A percentile compares a stretch with the other conserved stretches of the same genome.
Evolutionary conservation across 345 rosid species (phyloP).

Genomic region (Bruguiera gymnorhiza): DNA sequence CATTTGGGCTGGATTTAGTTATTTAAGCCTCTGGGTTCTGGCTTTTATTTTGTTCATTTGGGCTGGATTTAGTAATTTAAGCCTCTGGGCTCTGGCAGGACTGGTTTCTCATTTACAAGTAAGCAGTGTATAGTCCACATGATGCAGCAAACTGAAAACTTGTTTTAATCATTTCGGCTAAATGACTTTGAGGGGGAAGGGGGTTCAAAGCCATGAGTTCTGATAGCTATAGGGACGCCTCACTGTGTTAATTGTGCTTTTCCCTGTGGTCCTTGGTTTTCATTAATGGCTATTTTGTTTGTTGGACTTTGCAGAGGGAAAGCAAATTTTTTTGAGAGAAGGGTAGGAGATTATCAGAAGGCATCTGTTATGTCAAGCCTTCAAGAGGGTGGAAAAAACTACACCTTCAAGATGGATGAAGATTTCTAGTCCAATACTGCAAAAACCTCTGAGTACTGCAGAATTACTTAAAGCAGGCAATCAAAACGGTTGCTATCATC

Average conservation of each 20-base stretch:
- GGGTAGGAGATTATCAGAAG: slow-evolving; percentile 91
- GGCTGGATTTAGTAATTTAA: neutral
- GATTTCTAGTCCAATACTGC: slow-evolving; percentile 35
- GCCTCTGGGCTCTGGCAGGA: neutral
- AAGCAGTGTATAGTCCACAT: neutral
- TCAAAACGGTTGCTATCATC: slow-evolving; percentile 6
- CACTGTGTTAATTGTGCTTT: neutral
- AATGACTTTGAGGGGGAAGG: no score
- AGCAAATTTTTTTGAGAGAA: slow-evolving; percentile 77
- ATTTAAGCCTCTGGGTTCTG: neutral
- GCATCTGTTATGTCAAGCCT: slow-evolving; percentile 88
- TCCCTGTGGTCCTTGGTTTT: neutral
- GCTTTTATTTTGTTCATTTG: no score
- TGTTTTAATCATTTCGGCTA: no score
- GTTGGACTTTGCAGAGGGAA: slow-evolving; percentile 58
- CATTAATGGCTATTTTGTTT: neutral
- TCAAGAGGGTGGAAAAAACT: slow-evolving; percentile 57
- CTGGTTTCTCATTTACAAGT: neutral
- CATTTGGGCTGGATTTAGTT: neutral
- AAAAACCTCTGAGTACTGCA: neutral
- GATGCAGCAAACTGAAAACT: no score
- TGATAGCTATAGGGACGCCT: no score
- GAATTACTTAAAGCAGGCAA: neutral
- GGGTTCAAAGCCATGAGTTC: no score
- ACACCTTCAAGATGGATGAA: slow-evolving; percentile 64